Base-by-base conservation (phyloP, 176 grass and related monocot species). In the Avena eriantha region DNA sequence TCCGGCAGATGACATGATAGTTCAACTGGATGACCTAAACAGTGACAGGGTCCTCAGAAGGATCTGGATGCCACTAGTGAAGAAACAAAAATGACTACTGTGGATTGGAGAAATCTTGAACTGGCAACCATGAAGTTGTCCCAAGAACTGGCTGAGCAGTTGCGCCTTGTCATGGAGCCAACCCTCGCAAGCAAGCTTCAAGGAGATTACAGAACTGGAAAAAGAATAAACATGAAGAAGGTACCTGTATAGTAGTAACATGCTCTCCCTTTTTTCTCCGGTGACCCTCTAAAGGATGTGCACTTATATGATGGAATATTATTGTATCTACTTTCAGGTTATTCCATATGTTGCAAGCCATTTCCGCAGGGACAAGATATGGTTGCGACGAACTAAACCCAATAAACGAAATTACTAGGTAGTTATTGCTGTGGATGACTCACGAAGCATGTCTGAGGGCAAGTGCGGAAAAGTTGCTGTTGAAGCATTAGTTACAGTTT, bases 151-250 rank as follows among this genome's bases (percentile, higher is more conserved):
- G 84, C 92, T 72, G 96, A 98, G 90, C 96, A 98, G 78, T 90
- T 98, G 70, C 93, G 96, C n/a, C 87, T 96, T 72, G 92, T 98
- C 51, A 86, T 98, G 93, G 93, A 98, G 88, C 93, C 93, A n/a
- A 96, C 96, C 83, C 86, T 98, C 17, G 96, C 96, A 45, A 98
- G 96, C 80, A 98, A 98, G 59, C 96, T 98, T 82, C 93, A 98
- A 88, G 96, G 96, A 49, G 96, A 98, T 92, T 98, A 98, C 83
- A 90, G 92, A 88, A 98, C 96, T 92, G 96, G 96, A 91, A 98
- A 98, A 63, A 93, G 93, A 84, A 96, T 98, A 85, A 98, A 98
- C 84, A 98, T 98, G 93, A 98, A 96, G 76, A 98, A 98, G 96
- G 96, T 98, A 88, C 84, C 82, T 85, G 16, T 90, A 7, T 80